These are phyloP conservation scores for Beta corolliflora DNA, from an alignment of 179 eudicot genomes.

Conservation along the genomic window DNA sequence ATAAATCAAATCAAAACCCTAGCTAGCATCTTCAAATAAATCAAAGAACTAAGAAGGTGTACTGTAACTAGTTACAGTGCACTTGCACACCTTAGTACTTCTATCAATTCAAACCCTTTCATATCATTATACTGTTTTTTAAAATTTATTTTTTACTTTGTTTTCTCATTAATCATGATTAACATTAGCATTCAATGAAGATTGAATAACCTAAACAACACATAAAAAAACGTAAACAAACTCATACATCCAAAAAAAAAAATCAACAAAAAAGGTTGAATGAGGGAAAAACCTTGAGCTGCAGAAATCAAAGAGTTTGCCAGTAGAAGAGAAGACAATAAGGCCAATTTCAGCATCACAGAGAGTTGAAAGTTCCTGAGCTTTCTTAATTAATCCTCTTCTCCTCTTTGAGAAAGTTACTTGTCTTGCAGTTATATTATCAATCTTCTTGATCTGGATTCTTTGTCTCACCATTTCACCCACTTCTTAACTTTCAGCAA, in stretches of 20 bases:
- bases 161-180: no score
- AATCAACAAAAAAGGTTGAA: neutral
- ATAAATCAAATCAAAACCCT: slow-evolving; percentile 24
- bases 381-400: slow-evolving; percentile 41
- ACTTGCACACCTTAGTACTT: neutral
- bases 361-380: slow-evolving; percentile 37
- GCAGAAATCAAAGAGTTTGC: slow-evolving; percentile 38
- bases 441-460: slow-evolving; percentile 43
- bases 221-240: neutral
- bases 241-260: neutral
- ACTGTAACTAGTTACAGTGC: neutral
- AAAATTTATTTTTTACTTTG: neutral
- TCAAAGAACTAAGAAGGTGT: neutral
- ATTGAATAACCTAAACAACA: neutral
- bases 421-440: slow-evolving; percentile 39
- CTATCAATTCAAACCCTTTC: neutral
- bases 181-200: neutral
- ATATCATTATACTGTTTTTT: neutral
- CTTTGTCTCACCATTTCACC: slow-evolving; percentile 36
- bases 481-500: neutral
- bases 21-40: neutral
- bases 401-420: slow-evolving; percentile 39
- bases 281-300: slow-evolving; percentile 29
- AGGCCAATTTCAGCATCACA: slow-evolving; percentile 50
- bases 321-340: slow-evolving; percentile 44